Evolutionary conservation across 305 asterid species (phyloP).

Genomic region (Fraxinus platypoda): DNA sequence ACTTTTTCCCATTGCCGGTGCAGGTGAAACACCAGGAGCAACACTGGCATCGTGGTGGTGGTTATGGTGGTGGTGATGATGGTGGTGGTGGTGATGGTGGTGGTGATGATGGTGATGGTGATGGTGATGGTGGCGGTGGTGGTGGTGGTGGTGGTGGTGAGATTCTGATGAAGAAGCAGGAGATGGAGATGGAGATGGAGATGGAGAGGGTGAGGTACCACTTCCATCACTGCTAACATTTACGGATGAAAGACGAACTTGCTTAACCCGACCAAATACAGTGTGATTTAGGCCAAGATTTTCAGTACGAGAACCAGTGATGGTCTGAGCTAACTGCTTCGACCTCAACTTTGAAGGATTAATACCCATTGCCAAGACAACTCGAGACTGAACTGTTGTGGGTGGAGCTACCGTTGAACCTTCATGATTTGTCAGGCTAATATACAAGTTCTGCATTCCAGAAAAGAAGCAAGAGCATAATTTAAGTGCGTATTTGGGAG

Average conservation of each 20-base stretch:
- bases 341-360: constrained; percentile 59
- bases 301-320: constrained; percentile 59
- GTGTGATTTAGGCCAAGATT: constrained; percentile 92
- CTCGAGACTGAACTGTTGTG: constrained; percentile 69
- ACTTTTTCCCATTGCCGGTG: constrained; percentile 39
- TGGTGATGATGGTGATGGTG: neutral
- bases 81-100: neutral
- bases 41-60: constrained; percentile 6
- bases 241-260: constrained; percentile 78
- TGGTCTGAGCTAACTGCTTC: constrained; percentile 84
- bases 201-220: constrained; percentile 48
- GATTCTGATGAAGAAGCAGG: constrained; percentile 23
- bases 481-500: neutral
- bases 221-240: constrained; percentile 43
- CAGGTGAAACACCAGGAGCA: constrained; percentile 67
- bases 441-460: constrained; percentile 71
- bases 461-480: constrained; percentile 13
- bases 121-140: constrained; percentile 23
- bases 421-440: constrained; percentile 60
- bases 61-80: too few species aligned
- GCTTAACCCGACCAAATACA: constrained; percentile 89
- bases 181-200: constrained; percentile 25
- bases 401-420: constrained; percentile 78
- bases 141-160: constrained; percentile 32
- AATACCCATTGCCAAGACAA: constrained; percentile 65